Evolutionary conservation across 805 yeast species (phyloP).

Genomic region (Ogataea degrootiae): DNA sequence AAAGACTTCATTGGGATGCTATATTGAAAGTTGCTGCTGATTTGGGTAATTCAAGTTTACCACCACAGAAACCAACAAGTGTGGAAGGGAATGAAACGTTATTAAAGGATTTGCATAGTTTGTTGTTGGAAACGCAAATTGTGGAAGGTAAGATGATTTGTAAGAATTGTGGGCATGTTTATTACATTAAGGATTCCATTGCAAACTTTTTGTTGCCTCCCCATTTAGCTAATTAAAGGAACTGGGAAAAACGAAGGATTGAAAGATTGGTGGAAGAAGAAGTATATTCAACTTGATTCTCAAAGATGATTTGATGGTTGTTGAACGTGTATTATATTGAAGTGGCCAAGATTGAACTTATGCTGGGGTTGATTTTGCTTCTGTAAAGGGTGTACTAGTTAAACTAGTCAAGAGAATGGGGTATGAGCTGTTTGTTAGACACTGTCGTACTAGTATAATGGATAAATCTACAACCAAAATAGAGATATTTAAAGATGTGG

Average conservation of each 20-base stretch:
- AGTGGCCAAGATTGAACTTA: too few relatives aligned
- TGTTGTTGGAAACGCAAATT: constrained; percentile 82
- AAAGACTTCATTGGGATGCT: constrained; percentile 87
- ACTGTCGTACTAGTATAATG: too few relatives aligned
- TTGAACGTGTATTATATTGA: too few relatives aligned
- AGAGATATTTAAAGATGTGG: too few relatives aligned
- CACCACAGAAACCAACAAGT: constrained; percentile 55
- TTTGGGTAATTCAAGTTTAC: constrained; percentile 59
- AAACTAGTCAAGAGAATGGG: too few relatives aligned
- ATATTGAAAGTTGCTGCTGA: constrained; percentile 72
- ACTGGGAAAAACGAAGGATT: background rate
- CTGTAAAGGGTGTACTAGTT: too few relatives aligned
- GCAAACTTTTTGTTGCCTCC: constrained; percentile 95
- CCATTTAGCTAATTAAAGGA: constrained; percentile 55
- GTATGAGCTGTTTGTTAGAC: too few relatives aligned
- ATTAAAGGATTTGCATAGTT: constrained; percentile 68
- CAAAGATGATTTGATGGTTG: too few relatives aligned
- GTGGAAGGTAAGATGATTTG: constrained; percentile 88
- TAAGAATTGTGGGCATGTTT: constrained; percentile 77
- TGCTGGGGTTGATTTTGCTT: too few relatives aligned
- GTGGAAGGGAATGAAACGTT: constrained; percentile 43
- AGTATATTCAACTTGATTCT: background rate
- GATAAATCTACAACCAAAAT: too few relatives aligned
- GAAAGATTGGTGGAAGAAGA: background rate
- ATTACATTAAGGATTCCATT: constrained; percentile 86